Conservation (phyloP, 495 filamentous ascomycete genomes). For the Hypoxylon cercidicola region DNA sequence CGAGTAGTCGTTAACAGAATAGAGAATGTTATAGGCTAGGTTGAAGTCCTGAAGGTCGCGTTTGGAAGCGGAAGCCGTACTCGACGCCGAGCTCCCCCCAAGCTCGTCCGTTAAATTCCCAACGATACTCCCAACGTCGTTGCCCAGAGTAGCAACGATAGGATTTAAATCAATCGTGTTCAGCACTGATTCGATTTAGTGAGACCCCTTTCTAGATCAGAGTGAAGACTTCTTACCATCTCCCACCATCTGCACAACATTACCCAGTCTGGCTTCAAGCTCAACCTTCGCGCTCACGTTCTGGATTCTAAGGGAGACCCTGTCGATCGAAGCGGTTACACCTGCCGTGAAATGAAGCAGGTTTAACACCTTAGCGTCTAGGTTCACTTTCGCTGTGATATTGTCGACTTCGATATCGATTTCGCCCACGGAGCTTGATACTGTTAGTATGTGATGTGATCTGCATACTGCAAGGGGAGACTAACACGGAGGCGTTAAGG, state of each 20-base stretch:
- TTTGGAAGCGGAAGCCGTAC: conserved; percentile 40
- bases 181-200: conserved; percentile 60
- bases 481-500: conserved; percentile 63
- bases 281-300: conserved; percentile 66
- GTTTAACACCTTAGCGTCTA: conserved; percentile 65
- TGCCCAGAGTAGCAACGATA: conserved; percentile 62
- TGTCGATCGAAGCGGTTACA: conserved; percentile 63
- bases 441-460: no score
- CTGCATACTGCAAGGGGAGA: conserved; percentile 32
- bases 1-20: conserved; percentile 65
- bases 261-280: conserved; percentile 63
- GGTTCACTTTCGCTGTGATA: conserved; percentile 68
- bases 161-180: conserved; percentile 67
- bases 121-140: conserved; percentile 58
- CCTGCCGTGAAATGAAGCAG: conserved; percentile 67
- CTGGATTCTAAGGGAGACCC: conserved; percentile 62
- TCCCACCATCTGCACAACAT: conserved; percentile 67
- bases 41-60: conserved; percentile 40
- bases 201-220: no score
- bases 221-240: no score
- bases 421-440: conserved; percentile 52
- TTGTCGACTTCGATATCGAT: conserved; percentile 66
- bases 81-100: conserved; percentile 22
- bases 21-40: conserved; percentile 60
- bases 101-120: conserved; percentile 55